Conservation (phyloP, 768 basidiomycete genomes). For the Mycena venus region DNA sequence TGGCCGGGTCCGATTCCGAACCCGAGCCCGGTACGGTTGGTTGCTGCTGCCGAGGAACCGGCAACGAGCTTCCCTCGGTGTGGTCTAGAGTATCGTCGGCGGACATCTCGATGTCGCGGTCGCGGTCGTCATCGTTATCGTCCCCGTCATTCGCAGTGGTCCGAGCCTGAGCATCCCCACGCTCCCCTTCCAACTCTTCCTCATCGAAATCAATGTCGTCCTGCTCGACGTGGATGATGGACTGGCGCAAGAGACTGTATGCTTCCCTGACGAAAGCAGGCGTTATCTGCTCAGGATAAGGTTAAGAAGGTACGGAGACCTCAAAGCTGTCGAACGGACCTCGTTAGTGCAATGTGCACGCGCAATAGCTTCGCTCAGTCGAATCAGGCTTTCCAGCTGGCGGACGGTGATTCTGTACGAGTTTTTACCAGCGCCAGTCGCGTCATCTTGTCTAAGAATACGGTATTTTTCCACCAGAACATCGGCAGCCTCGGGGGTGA, state of each 20-base stretch:
- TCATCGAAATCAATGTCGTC: conserved; percentile 99
- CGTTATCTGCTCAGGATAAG: conserved; percentile 71
- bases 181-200: conserved; percentile 78
- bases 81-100: conserved; percentile 56
- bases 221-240: conserved; percentile 99
- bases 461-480: conserved; percentile 97
- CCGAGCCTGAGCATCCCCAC: conserved; percentile 51
- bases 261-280: conserved; percentile 97
- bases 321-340: conserved; percentile 55
- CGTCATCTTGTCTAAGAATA: conserved; percentile 91
- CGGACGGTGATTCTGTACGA: conserved; percentile 98
- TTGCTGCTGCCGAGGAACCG: conserved; percentile 45
- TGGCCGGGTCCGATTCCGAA: conserved; percentile 56
- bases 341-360: conserved; percentile 96
- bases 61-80: conserved; percentile 63
- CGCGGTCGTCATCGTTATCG: conserved; percentile 59
- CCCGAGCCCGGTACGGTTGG: conserved; percentile 43
- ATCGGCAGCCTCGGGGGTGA: conserved; percentile 93
- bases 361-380: conserved; percentile 96
- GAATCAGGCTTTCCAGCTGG: conserved; percentile 98
- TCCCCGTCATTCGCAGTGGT: conserved; percentile 46
- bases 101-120: conserved; percentile 63
- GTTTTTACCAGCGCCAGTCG: conserved; percentile 87
- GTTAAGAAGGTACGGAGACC: background rate
- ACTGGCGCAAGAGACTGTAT: conserved; percentile 92